Base-by-base conservation (phyloP, 495 filamentous ascomycete genomes). In the Hapsidospora chrysogenum region DNA sequence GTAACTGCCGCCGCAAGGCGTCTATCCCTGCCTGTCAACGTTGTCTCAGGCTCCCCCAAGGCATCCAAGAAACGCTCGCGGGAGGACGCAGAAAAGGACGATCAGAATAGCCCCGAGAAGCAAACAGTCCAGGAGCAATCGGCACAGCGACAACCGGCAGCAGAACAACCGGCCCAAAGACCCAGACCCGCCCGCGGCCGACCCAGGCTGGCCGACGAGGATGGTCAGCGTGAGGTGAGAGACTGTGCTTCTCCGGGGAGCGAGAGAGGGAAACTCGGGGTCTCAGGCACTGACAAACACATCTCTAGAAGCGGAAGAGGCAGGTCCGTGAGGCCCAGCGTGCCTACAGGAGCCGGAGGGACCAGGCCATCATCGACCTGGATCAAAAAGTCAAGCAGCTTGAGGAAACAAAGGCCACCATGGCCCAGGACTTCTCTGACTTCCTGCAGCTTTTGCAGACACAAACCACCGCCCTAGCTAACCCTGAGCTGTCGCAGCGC, bases 281-380 rank as follows among this genome's bases (percentile, higher is more conserved):
- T n/a, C n/a, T n/a, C n/a, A n/a, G 23, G 6, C 23, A 11, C 23
- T 26, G 23, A 26, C 23, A 6, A 11, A 6, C 6, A 6, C 23
- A 11, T 26, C 35, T 38, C 17, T 45, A 92, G 81, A 73, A 81
- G 31, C 74, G 84, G 22, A 70, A 84, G 33, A 85, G 78, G n/a
- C 84, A 92, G 55, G 86, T 87, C 36, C 74, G 84, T 25, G 64
- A 89, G 37, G 84, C 84, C 8, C 84, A 92, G 48, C 66, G 83
- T 21, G 82, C 83, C 2, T 92, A 92, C 46, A 74, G 84, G 8
- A 72, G 80, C 42, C 74, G 83, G 11, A 87, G 89, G 49, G 82
- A 92, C 49, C 79, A 68, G 16, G 80, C 77, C 2, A 82, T 92
- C 33, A 66, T 70, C n/a, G 70, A 74, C 1, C 61, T 89, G 5